Evolutionary conservation across 306 rosid genomes (phyloP).

Genomic region (Castanospermum australe): DNA sequence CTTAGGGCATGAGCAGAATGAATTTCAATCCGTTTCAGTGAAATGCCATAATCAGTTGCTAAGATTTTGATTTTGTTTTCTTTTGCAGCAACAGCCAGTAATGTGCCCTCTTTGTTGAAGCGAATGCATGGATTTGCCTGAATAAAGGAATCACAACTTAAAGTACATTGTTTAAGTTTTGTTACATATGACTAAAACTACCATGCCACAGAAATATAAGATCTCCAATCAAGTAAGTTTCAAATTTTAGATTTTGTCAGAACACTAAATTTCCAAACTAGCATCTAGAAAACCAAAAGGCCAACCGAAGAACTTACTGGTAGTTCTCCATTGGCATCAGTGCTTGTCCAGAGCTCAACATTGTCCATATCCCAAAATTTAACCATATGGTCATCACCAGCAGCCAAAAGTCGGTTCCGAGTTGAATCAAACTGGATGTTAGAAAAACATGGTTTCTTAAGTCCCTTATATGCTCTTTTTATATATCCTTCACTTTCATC

Average conservation of each 20-base stretch:
- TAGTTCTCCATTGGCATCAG: slow-evolving; percentile 33
- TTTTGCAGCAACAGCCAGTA: slow-evolving; percentile 50
- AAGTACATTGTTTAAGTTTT: not conserved
- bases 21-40: not conserved
- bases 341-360: slow-evolving; percentile 17
- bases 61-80: slow-evolving; percentile 50
- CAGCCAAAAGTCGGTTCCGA: slow-evolving; percentile 36
- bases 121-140: slow-evolving; percentile 46
- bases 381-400: slow-evolving; percentile 38
- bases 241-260: not conserved
- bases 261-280: slow-evolving; percentile 5
- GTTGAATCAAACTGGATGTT: slow-evolving; percentile 37
- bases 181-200: not conserved
- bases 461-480: slow-evolving; percentile 40
- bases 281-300: not conserved
- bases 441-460: slow-evolving; percentile 23
- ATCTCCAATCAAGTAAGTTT: not conserved
- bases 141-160: slow-evolving; percentile 1
- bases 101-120: slow-evolving; percentile 48
- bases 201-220: not conserved
- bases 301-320: slow-evolving; percentile 18
- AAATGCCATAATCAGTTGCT: slow-evolving; percentile 15
- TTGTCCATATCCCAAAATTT: slow-evolving; percentile 56
- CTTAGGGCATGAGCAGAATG: not conserved
- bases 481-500: slow-evolving; percentile 34